Evolutionary conservation across 1,284 basidiomycete genomes (phyloP).

Genomic region (Gyrodon tennesseensis): DNA sequence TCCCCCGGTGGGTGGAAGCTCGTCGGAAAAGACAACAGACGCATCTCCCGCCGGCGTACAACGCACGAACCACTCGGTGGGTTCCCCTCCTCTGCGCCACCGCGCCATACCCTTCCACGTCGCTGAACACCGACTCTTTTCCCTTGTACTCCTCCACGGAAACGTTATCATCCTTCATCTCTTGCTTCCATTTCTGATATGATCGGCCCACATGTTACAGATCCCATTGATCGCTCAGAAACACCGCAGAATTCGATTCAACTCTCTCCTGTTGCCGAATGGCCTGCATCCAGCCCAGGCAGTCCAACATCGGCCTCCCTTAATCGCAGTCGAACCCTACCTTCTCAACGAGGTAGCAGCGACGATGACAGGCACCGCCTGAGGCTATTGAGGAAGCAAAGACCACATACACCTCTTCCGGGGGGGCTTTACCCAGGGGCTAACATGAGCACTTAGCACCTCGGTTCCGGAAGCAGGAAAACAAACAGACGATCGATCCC

Average conservation of each 20-base stretch:
- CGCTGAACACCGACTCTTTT: constrained; percentile 37
- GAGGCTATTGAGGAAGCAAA: constrained; percentile 55
- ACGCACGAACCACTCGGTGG: constrained; percentile 57
- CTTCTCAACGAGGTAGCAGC: constrained; percentile 45
- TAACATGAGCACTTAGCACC: constrained; percentile 34
- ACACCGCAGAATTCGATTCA: constrained; percentile 36
- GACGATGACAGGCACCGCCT: constrained; percentile 47
- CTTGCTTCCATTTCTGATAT: constrained; percentile 19
- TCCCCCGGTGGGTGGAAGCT: constrained; percentile 53
- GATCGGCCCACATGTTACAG: constrained; percentile 24
- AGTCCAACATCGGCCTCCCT: constrained; percentile 37
- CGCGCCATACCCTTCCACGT: constrained; percentile 37
- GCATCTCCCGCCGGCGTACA: constrained; percentile 56
- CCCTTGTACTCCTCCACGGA: constrained; percentile 13
- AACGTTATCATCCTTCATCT: constrained; percentile 8
- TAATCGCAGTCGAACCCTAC: constrained; percentile 62
- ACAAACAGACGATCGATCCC: constrained; percentile 2
- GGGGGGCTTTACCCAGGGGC: constrained; percentile 31
- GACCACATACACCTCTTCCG: constrained; percentile 42
- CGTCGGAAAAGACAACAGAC: constrained; percentile 46
- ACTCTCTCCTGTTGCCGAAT: constrained; percentile 51
- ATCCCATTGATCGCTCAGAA: constrained; percentile 28
- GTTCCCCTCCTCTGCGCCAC: constrained; percentile 45
- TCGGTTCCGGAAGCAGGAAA: too few species aligned
- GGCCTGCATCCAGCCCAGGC: constrained; percentile 40